phyloP scores from a whole-genome alignment of 1,139 yeast genomes.

The Kodamaea sp. region DNA sequence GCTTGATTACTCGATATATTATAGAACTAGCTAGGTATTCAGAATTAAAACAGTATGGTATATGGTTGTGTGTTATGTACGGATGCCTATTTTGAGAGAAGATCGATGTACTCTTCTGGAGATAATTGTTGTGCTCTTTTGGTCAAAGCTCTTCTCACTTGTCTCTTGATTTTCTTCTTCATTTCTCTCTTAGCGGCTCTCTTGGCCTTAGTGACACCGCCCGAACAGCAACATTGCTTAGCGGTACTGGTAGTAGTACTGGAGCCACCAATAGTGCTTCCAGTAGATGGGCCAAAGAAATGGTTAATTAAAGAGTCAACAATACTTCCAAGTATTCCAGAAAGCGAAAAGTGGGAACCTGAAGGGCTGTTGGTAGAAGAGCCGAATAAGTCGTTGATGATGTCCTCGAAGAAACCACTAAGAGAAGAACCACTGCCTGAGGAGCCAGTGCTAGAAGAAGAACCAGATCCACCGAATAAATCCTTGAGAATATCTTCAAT shows the following conservation, averaged over 20 bases:
- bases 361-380: slow-evolving; percentile 9
- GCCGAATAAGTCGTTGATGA: slow-evolving; percentile 17
- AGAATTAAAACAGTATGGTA: not conserved
- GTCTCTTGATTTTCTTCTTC: slow-evolving; percentile 19
- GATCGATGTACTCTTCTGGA: slow-evolving; percentile 14
- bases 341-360: slow-evolving; percentile 8
- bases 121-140: slow-evolving; percentile 16
- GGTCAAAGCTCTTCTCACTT: slow-evolving; percentile 19
- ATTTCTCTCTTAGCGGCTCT: slow-evolving; percentile 21
- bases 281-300: slow-evolving; percentile 8
- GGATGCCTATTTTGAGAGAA: slow-evolving; percentile 5
- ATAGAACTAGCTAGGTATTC: slow-evolving; percentile 1
- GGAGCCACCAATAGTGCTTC: slow-evolving; percentile 11
- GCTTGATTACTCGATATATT: slow-evolving; percentile 1
- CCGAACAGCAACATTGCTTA: slow-evolving; percentile 21
- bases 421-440: slow-evolving; percentile 11
- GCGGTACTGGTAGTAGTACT: slow-evolving; percentile 5
- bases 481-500: slow-evolving; percentile 13
- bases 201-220: slow-evolving; percentile 11
- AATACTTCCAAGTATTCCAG: slow-evolving; percentile 11
- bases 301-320: slow-evolving; percentile 11
- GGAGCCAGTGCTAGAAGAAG: slow-evolving; percentile 11
- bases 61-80: not conserved
- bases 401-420: slow-evolving; percentile 11
- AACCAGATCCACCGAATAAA: slow-evolving; percentile 17